Percentiles rank a stretch among this genome's conserved stretches.
These are phyloP conservation scores for Rhodotorula kratochvilovae DNA, from an alignment of 768 basidiomycete species.

Conservation along the genomic window DNA sequence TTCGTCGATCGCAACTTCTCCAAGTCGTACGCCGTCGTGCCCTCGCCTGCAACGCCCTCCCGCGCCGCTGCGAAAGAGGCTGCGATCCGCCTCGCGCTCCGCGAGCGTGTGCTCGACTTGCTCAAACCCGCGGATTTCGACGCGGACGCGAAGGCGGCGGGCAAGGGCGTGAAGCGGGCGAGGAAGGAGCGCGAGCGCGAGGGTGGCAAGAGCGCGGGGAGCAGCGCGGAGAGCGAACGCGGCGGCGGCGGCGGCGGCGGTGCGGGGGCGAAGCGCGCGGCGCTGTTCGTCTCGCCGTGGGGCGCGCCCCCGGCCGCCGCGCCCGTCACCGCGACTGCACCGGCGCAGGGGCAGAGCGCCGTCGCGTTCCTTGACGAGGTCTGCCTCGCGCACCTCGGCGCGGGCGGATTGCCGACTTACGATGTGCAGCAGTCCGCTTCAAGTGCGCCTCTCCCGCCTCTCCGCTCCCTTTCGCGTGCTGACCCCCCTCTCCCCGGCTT, in stretches of 20 bases:
- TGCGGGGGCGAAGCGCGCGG: neutral
- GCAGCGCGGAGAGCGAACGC: neutral
- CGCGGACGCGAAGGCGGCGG: neutral
- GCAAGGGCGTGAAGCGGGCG: neutral
- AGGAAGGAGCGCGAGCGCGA: neutral
- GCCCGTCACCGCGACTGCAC: neutral
- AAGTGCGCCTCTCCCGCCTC: neutral
- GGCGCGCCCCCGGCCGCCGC: too few relatives aligned
- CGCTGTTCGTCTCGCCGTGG: neutral
- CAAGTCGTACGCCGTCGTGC: neutral
- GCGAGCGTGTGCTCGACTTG: constrained; percentile 10
- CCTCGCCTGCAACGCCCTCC: neutral
- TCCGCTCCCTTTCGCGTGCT: neutral
- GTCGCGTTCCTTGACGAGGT: constrained; percentile 13
- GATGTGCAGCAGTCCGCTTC: constrained; percentile 8
- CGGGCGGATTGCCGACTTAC: neutral
- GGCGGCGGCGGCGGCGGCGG: neutral
- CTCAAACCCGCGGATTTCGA: constrained; percentile 4
- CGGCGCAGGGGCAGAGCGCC: neutral
- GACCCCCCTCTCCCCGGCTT: too few relatives aligned
- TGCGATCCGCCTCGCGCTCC: constrained; percentile 14
- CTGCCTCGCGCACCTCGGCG: constrained; percentile 4
- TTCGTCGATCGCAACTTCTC: neutral
- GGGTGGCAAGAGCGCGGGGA: neutral
- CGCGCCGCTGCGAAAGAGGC: constrained; percentile 13